These are phyloP conservation scores for Hortiboletus flavorubellus DNA, from an alignment of 768 basidiomycete species.

Conservation along the genomic window DNA sequence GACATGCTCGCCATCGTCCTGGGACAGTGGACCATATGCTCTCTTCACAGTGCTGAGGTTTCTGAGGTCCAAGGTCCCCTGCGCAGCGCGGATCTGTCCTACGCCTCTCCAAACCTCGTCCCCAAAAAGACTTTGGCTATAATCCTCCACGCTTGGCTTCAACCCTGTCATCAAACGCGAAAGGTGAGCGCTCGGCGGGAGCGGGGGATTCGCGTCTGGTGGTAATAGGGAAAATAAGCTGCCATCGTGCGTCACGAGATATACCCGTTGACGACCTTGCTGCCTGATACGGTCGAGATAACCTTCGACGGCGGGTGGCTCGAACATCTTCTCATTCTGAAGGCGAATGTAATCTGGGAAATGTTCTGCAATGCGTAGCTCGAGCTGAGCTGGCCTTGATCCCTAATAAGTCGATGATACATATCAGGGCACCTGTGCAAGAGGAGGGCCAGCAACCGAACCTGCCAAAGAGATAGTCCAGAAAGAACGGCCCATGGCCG, in stretches of 20 bases:
- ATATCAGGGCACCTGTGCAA: conserved; percentile 11
- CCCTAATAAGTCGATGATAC: conserved; percentile 27
- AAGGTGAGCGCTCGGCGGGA: conserved; percentile 54
- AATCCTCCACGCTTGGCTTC: conserved; percentile 25
- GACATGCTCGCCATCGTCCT: conserved; percentile 26
- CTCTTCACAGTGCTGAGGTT: conserved; percentile 62
- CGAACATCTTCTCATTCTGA: conserved; percentile 45
- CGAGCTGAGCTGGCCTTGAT: conserved; percentile 50
- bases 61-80: conserved; percentile 72
- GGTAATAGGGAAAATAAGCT: conserved; percentile 60
- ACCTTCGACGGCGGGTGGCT: conserved; percentile 84
- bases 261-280: conserved; percentile 56
- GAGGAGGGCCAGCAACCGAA: conserved; percentile 28
- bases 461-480: conserved; percentile 73
- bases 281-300: conserved; percentile 72
- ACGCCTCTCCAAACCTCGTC: conserved; percentile 61
- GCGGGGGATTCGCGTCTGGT: conserved; percentile 59
- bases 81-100: conserved; percentile 59
- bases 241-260: conserved; percentile 71
- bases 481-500: conserved; percentile 74
- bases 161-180: conserved; percentile 28
- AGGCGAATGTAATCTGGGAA: conserved; percentile 45
- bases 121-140: conserved; percentile 38
- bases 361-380: conserved; percentile 76
- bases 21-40: conserved; percentile 35